Percentiles rank a stretch among this genome's conserved stretches.
Conservation (phyloP, 2,329 filamentous ascomycete species). For the Dothideomycetes sp. region DNA sequence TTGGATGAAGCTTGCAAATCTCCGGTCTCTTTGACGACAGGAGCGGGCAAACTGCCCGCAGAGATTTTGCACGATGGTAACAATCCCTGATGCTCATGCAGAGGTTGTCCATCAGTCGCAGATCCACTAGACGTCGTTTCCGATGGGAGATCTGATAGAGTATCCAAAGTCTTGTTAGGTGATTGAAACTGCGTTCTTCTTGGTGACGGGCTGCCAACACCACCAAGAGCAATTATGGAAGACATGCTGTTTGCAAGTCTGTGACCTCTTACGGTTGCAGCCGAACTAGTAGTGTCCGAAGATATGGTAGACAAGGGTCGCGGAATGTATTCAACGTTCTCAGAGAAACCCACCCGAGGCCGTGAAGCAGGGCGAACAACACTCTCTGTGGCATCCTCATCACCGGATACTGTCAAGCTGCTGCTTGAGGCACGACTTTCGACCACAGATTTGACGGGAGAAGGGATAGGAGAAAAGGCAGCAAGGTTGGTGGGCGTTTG, state of each 20-base stretch:
- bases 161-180: too few species aligned
- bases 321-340: constrained; percentile 73
- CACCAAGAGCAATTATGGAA: constrained; percentile 56
- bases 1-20: constrained; percentile 33
- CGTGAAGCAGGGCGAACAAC: constrained; percentile 38
- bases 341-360: constrained; percentile 71
- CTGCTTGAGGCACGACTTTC: constrained; percentile 1
- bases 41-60: too few species aligned
- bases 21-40: too few species aligned
- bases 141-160: too few species aligned
- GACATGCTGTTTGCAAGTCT: constrained; percentile 72
- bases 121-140: too few species aligned
- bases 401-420: not conserved
- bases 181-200: too few species aligned
- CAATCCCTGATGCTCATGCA: too few species aligned
- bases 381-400: not conserved
- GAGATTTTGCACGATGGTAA: too few species aligned
- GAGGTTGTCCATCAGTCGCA: too few species aligned
- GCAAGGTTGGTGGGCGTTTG: not conserved
- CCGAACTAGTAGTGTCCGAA: constrained; percentile 71
- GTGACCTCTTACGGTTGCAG: constrained; percentile 60
- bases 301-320: constrained; percentile 76
- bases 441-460: constrained; percentile 5
- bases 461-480: constrained; percentile 1
- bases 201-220: constrained; percentile 10